Conservation (phyloP, 345 rosid species). For the Aegle marmelos region DNA sequence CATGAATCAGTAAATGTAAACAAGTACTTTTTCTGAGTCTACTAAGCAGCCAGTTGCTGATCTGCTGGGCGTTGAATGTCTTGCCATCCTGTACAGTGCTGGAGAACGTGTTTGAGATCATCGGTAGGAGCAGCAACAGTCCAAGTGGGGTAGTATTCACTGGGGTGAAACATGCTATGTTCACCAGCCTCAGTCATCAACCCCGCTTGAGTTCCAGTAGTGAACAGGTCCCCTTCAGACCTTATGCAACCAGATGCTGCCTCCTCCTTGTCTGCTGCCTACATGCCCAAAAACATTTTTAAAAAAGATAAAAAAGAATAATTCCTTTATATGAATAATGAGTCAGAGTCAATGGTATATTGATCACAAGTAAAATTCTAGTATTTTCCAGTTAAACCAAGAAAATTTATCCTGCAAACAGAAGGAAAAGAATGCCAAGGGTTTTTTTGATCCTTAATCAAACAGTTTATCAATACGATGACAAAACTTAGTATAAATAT, state of each 20-base stretch:
- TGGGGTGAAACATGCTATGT: slow-evolving; percentile 56
- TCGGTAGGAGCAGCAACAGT: slow-evolving; percentile 67
- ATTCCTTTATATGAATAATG: neutral
- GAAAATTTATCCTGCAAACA: neutral
- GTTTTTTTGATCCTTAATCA: neutral
- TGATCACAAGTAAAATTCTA: neutral
- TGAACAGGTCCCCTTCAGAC: slow-evolving; percentile 80
- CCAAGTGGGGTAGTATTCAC: slow-evolving; percentile 66
- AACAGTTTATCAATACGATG: neutral
- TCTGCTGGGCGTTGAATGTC: slow-evolving; percentile 54
- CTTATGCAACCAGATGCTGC: slow-evolving; percentile 50
- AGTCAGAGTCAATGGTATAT: neutral
- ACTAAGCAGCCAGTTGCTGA: slow-evolving; percentile 18
- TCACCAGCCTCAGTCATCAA: slow-evolving; percentile 32
- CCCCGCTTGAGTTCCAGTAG: slow-evolving; percentile 62
- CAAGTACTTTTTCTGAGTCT: neutral
- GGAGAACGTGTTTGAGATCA: slow-evolving; percentile 65
- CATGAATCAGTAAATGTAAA: neutral
- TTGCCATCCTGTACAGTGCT: slow-evolving; percentile 80
- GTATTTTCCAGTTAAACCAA: neutral
- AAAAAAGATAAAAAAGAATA: neutral
- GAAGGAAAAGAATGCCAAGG: neutral
- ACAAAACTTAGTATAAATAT: neutral
- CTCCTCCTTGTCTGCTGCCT: slow-evolving; percentile 76
- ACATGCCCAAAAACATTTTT: slow-evolving; percentile 18